Percentiles rank a stretch among this genome's conserved stretches.
Evolutionary conservation across 169 alveolate genomes (phyloP).

Genomic region (Eimeria zaria): DNA sequence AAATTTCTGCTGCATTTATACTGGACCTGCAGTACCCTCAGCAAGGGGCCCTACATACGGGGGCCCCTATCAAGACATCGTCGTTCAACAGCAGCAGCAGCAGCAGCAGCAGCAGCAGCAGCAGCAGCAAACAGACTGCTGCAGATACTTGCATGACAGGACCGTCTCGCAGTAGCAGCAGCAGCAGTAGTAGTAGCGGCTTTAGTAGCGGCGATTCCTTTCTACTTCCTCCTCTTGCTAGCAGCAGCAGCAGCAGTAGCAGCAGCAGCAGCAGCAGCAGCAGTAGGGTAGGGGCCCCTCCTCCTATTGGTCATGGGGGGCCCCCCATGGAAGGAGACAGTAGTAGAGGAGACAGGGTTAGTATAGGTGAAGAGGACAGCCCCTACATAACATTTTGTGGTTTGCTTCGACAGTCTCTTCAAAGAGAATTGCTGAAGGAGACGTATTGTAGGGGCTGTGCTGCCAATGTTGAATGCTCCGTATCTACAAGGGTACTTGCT

Average conservation of each 20-base stretch:
- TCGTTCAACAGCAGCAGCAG: slow-evolving; percentile 25
- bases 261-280: neutral
- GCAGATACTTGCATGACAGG: neutral
- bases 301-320: no score
- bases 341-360: neutral
- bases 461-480: neutral
- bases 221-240: neutral
- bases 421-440: neutral
- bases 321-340: neutral
- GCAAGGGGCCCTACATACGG: slow-evolving; percentile 9
- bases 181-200: slow-evolving; percentile 10
- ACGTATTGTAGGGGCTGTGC: slow-evolving; percentile 44
- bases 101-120: slow-evolving; percentile 63
- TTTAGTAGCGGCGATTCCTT: neutral
- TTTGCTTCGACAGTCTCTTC: neutral
- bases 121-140: neutral
- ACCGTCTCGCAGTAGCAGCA: slow-evolving; percentile 12
- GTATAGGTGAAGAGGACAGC: neutral
- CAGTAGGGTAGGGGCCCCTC: neutral
- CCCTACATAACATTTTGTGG: slow-evolving; percentile 23
- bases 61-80: slow-evolving; percentile 1
- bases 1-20: neutral
- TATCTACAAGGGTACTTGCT: neutral
- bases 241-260: slow-evolving; percentile 43
- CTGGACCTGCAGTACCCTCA: slow-evolving; percentile 29